Percentiles rank a stretch among this genome's conserved stretches.
phyloP scores from a whole-genome alignment of 139 green algal species.

The Ostreobium quekettii region DNA sequence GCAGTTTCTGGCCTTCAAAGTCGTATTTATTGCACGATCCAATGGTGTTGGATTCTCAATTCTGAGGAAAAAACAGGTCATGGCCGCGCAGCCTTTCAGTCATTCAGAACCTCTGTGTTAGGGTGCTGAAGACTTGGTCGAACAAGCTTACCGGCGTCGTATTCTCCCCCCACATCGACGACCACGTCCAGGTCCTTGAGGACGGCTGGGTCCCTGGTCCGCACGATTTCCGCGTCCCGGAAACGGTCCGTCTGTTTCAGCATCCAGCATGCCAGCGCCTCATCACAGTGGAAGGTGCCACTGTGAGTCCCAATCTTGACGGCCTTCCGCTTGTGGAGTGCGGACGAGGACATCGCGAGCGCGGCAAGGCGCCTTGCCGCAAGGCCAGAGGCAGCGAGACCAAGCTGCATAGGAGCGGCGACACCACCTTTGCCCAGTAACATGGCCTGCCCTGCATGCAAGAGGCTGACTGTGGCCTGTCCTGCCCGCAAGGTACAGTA shows the following conservation, averaged over 20 bases:
- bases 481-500: too few relatives aligned
- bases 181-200: constrained; percentile 73
- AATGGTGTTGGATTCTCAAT: constrained; percentile 43
- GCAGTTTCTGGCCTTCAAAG: neutral
- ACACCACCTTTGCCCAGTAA: too few relatives aligned
- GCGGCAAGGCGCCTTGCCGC: too few relatives aligned
- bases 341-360: too few relatives aligned
- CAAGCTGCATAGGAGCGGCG: too few relatives aligned
- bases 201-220: constrained; percentile 67
- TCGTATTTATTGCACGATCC: constrained; percentile 60
- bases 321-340: constrained; percentile 31
- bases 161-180: constrained; percentile 84
- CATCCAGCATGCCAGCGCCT: constrained; percentile 89
- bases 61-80: neutral
- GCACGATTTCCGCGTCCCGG: constrained; percentile 45
- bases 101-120: neutral
- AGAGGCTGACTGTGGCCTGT: too few relatives aligned
- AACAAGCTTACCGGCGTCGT: constrained; percentile 40
- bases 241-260: constrained; percentile 56
- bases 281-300: constrained; percentile 95
- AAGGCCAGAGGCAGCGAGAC: too few relatives aligned
- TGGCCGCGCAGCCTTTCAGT: neutral
- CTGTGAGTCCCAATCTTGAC: constrained; percentile 78
- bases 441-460: too few relatives aligned
- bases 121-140: neutral